Conservation (phyloP, 2,329 filamentous ascomycete species). For the Hypoxylon sp. region DNA sequence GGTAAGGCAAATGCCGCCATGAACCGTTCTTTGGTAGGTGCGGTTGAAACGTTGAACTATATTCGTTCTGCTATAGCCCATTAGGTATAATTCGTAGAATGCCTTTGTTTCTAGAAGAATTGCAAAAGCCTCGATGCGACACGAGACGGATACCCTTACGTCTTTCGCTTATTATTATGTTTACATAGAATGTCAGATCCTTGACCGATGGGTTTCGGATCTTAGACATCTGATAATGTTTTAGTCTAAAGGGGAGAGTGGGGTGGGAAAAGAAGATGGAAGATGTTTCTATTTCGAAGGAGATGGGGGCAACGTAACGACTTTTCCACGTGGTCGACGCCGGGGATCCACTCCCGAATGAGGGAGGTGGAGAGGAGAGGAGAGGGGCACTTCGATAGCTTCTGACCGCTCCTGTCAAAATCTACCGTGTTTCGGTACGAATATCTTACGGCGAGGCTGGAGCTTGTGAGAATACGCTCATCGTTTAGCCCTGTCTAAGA, state of each 20-base stretch:
- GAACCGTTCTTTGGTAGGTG: not conserved
- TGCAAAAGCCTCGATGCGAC: not conserved
- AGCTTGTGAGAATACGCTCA: not conserved
- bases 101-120: not conserved
- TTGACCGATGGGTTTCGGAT: conserved; percentile 23
- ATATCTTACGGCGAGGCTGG: conserved; percentile 25
- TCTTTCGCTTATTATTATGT: conserved; percentile 4
- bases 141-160: conserved; percentile 1
- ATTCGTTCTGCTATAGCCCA: not conserved
- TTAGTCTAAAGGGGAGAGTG: conserved; percentile 22
- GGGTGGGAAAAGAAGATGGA: conserved; percentile 14
- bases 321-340: conserved; percentile 42
- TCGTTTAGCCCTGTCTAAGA: not conserved
- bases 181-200: not conserved
- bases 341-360: conserved; percentile 29
- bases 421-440: not conserved
- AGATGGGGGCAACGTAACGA: conserved; percentile 19
- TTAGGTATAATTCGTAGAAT: not conserved
- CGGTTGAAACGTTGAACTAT: not conserved
- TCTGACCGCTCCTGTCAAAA: conserved; percentile 27
- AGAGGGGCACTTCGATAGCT: conserved; percentile 8
- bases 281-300: conserved; percentile 30
- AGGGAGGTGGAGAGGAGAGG: conserved; percentile 19
- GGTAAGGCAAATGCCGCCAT: conserved; percentile 2
- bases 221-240: conserved; percentile 22